A percentile compares a stretch with the other conserved stretches of the same genome.
phyloP scores from a whole-genome alignment of 768 basidiomycete genomes.

The Auricularia heimuer region DNA sequence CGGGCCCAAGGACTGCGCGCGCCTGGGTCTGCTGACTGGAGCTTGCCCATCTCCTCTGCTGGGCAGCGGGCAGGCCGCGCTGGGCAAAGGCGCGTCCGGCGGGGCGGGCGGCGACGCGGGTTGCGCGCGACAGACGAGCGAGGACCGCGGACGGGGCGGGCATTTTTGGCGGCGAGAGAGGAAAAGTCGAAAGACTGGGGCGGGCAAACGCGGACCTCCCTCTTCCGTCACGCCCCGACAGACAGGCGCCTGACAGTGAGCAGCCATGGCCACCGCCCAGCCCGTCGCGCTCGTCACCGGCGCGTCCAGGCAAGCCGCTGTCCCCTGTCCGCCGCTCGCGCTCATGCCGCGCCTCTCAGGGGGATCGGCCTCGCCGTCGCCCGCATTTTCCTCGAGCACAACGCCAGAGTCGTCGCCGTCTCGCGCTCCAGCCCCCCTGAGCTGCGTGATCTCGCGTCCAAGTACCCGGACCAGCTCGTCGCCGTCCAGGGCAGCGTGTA shows the following conservation, averaged over 20 bases:
- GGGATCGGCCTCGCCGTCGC: slow-evolving; percentile 78
- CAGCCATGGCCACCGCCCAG: slow-evolving; percentile 33
- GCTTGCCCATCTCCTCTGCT: neutral
- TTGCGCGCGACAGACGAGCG: slow-evolving; percentile 6
- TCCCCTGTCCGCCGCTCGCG: slow-evolving; percentile 14
- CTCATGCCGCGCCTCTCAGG: slow-evolving; percentile 18
- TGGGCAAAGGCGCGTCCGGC: too few relatives aligned
- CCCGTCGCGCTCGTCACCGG: slow-evolving; percentile 31
- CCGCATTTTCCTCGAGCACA: slow-evolving; percentile 52
- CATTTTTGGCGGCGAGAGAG: slow-evolving; percentile 2
- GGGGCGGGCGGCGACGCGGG: slow-evolving; percentile 5
- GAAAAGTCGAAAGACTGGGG: neutral
- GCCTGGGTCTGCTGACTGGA: slow-evolving; percentile 30
- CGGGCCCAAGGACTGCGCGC: slow-evolving; percentile 29
- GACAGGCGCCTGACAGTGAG: neutral
- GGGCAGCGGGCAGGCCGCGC: too few relatives aligned
- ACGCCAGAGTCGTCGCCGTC: slow-evolving; percentile 63
- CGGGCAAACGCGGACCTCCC: neutral
- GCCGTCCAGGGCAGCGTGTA: slow-evolving; percentile 67
- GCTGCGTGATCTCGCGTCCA: slow-evolving; percentile 37
- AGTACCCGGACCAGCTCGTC: slow-evolving; percentile 34
- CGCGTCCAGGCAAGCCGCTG: slow-evolving; percentile 3
- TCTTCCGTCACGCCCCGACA: neutral
- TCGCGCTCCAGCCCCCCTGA: slow-evolving; percentile 64
- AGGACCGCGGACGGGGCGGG: neutral